phyloP scores from a whole-genome alignment of 345 rosid genomes.

The Microthlaspi erraticum region DNA sequence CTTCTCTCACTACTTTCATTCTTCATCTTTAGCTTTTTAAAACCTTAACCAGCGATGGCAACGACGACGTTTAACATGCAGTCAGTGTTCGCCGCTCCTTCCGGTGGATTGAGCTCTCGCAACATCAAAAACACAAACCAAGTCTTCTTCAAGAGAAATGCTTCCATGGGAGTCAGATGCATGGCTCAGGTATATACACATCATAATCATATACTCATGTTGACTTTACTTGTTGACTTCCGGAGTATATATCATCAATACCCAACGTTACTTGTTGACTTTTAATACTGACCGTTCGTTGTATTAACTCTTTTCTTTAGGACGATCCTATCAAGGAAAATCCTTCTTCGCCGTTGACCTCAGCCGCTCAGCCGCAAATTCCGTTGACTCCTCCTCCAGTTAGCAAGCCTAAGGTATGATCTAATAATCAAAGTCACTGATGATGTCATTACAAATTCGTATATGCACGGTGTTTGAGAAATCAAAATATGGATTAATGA shows the following conservation, averaged over 20 bases:
- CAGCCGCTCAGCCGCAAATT: constrained; percentile 22
- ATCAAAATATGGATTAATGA: not conserved
- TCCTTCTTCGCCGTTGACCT: constrained; percentile 26
- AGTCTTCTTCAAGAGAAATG: constrained; percentile 40
- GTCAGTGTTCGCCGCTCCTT: constrained; percentile 48
- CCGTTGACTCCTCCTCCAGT: constrained; percentile 37
- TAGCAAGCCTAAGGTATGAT: constrained; percentile 43
- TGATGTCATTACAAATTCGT: too few species aligned
- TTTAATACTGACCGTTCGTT: not conserved
- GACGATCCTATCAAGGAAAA: constrained; percentile 32
- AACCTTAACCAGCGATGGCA: constrained; percentile 48
- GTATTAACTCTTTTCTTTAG: constrained; percentile 6
- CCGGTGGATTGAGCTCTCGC: constrained; percentile 23
- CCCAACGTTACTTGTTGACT: constrained; percentile 5
- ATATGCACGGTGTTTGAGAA: too few species aligned
- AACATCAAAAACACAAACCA: constrained; percentile 38
- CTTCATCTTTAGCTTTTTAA: not conserved
- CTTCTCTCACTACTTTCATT: not conserved
- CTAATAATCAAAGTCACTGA: constrained; percentile 1
- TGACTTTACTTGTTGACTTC: too few species aligned
- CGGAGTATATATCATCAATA: too few species aligned
- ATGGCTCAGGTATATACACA: constrained; percentile 47
- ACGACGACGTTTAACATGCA: constrained; percentile 47
- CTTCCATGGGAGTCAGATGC: constrained; percentile 46
- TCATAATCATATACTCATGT: too few species aligned